Evolutionary conservation across 345 rosid species (phyloP), one percentile per base, ranked within the genome.

Genomic region (Barbarea vulgaris): DNA sequence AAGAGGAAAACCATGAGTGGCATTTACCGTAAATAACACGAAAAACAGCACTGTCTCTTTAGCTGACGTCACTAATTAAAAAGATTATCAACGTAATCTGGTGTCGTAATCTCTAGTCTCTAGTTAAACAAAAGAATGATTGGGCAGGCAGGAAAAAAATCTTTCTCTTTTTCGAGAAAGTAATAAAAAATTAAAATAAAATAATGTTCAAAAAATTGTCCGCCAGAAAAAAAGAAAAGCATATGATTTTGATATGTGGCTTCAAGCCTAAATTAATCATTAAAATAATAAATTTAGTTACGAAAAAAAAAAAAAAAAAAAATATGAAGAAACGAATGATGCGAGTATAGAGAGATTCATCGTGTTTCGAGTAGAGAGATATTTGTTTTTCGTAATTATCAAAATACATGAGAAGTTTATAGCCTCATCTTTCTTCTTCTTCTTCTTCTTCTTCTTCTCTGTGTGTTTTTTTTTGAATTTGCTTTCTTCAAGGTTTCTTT

Each of bases 391-490:
- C 9, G 41, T 51, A 28, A 72, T 34, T 50, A 34, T 31, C 55
- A 54, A 17, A 56, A 41, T 37, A 11, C 11, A 27, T 30, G 79
- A 77, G 27, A 84, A 81, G 67, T 81, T 76, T 28, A 39, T 71
- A 74, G 66, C 81, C 79, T 55, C 70, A 48, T 18, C 61, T 62
- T 60, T 82, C 77, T 74, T 64, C 55, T 64, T 64, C 56, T 50
- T n/a, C 24, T 18, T 65, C 31, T 18, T 69, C 44, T 62, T 14
- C 15, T n/a, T n/a, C 50, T 33, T 69, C 27, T 39, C 18, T 48
- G 73, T 57, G 44, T 33, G 1, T 46, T 44, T n/a, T n/a, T 7
- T 42, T 62, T 60, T 55, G 60, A 63, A 67, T 44, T 65, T 65
- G 58, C 30, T 36, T 48, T 57, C 15, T 55, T 55, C 55, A 19